Percentiles rank a stretch among this genome's conserved stretches.
Conservation (phyloP, 106 monocot species). For the Dendrobium officinale region DNA sequence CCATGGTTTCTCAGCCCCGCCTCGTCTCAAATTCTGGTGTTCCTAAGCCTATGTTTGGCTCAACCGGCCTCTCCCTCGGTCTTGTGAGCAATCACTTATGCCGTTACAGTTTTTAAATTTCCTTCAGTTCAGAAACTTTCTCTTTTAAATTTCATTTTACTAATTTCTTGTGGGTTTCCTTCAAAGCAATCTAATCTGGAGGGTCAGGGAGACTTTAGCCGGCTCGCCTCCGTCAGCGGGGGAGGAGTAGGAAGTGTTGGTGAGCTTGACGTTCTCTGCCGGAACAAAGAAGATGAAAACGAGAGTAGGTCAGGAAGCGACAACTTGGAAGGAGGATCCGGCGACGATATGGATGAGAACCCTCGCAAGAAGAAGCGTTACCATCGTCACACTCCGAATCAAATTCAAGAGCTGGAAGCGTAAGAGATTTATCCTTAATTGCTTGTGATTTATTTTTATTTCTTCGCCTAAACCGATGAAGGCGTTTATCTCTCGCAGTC, state of each 20-base stretch:
- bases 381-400: slow-evolving; percentile 80
- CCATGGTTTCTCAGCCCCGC: slow-evolving; percentile 5
- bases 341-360: slow-evolving; percentile 62
- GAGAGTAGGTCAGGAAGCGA: slow-evolving; percentile 82
- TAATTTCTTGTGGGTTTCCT: neutral
- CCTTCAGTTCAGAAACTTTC: neutral
- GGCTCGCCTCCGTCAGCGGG: neutral
- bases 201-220: slow-evolving; percentile 5
- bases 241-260: neutral
- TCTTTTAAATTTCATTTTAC: neutral
- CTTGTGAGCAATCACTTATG: slow-evolving; percentile 10
- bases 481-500: neutral
- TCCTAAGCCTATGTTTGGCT: slow-evolving; percentile 27
- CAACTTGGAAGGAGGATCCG: slow-evolving; percentile 70
- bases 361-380: slow-evolving; percentile 68
- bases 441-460: neutral
- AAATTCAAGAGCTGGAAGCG: slow-evolving; percentile 38
- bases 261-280: neutral
- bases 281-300: slow-evolving; percentile 54
- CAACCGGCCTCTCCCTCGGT: slow-evolving; percentile 54
- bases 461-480: neutral
- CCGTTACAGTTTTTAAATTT: neutral
- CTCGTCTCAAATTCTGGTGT: slow-evolving; percentile 13
- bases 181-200: slow-evolving; percentile 12
- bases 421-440: neutral